These are phyloP conservation scores for Hypoxylon sp. DNA, from an alignment of 2,329 filamentous ascomycete genomes.

Conservation along the genomic window DNA sequence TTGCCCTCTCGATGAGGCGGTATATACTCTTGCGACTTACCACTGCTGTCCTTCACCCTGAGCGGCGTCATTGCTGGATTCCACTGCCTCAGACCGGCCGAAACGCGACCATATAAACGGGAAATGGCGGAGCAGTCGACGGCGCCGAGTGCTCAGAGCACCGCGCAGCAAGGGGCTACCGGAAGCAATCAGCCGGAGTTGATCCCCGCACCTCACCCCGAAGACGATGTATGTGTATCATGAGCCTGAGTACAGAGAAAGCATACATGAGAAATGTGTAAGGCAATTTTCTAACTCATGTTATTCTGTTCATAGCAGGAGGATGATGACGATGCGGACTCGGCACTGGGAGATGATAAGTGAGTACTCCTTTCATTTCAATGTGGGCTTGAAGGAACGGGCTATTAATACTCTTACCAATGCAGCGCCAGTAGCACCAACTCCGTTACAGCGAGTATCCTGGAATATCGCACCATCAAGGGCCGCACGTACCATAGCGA, in stretches of 20 bases:
- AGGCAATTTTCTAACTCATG: not conserved
- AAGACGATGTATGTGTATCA: constrained; percentile 15
- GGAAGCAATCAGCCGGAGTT: constrained; percentile 10
- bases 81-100: not conserved
- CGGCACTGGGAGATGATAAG: constrained; percentile 49
- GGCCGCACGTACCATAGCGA: constrained; percentile 52
- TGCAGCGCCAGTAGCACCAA: constrained; percentile 49
- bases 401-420: not conserved
- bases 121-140: constrained; percentile 10
- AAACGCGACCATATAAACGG: too few relatives aligned
- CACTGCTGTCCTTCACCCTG: not conserved
- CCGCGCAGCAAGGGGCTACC: not conserved
- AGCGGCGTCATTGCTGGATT: not conserved
- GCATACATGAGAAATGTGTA: not conserved
- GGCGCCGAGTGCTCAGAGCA: not conserved
- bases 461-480: constrained; percentile 52
- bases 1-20: not conserved
- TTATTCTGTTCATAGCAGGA: constrained; percentile 18
- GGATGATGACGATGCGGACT: constrained; percentile 42
- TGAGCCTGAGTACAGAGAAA: not conserved
- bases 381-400: not conserved
- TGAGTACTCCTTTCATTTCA: constrained; percentile 34
- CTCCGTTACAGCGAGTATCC: constrained; percentile 51
- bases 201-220: constrained; percentile 4
- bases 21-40: not conserved